These are phyloP conservation scores for Quambalaria eucalypti DNA, from an alignment of 1,284 basidiomycete genomes.

Conservation along the genomic window DNA sequence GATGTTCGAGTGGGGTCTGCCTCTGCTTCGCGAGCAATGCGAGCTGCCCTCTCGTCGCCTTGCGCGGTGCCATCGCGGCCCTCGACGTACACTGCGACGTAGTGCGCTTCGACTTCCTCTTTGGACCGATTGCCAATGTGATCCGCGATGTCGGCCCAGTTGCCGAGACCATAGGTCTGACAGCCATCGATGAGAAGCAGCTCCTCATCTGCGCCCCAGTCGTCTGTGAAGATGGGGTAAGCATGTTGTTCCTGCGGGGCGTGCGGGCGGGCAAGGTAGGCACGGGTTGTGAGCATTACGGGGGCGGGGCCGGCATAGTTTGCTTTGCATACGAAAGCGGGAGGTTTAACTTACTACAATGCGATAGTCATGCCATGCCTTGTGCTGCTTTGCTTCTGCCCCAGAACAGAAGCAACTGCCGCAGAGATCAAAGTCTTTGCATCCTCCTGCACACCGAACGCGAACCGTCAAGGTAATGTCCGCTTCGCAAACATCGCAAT, in stretches of 20 bases:
- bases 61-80: slow-evolving; percentile 32
- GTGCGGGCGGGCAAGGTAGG: no score
- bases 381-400: slow-evolving; percentile 77
- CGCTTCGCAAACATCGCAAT: slow-evolving; percentile 45
- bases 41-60: slow-evolving; percentile 29
- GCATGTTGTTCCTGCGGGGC: slow-evolving; percentile 71
- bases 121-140: slow-evolving; percentile 89
- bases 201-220: slow-evolving; percentile 99
- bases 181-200: slow-evolving; percentile 82
- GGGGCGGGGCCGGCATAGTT: neutral
- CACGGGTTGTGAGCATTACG: neutral
- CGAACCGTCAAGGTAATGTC: slow-evolving; percentile 46
- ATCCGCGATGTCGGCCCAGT: slow-evolving; percentile 94
- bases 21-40: slow-evolving; percentile 7
- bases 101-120: slow-evolving; percentile 89
- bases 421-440: slow-evolving; percentile 49
- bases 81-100: slow-evolving; percentile 68
- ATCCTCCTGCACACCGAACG: slow-evolving; percentile 43
- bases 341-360: slow-evolving; percentile 85
- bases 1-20: slow-evolving; percentile 7
- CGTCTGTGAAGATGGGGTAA: slow-evolving; percentile 85
- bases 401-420: slow-evolving; percentile 76
- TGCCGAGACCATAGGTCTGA: slow-evolving; percentile 79
- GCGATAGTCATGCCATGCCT: slow-evolving; percentile 80
- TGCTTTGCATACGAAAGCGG: slow-evolving; percentile 38